Conservation (phyloP, 225 moss, liverwort and hornwort species). For the Thuidium tamariscinum region DNA sequence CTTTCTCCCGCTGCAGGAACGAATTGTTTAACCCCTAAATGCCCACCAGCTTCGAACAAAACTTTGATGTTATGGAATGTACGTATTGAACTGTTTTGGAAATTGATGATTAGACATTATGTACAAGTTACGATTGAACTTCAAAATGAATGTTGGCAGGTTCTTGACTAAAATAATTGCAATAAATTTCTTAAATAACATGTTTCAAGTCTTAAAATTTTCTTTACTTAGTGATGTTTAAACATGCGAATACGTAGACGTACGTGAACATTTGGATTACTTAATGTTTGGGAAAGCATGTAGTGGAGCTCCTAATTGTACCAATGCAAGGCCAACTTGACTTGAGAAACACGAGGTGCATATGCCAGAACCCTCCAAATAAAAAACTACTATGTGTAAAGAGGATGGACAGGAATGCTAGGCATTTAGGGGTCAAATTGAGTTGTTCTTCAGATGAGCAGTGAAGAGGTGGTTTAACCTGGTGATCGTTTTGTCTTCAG, state of each 20-base stretch:
- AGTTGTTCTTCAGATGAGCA: neutral
- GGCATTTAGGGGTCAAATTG: neutral
- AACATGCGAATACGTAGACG: neutral
- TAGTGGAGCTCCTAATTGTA: neutral
- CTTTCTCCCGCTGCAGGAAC: neutral
- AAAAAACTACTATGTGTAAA: neutral
- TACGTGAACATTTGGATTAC: neutral
- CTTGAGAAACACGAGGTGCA: neutral
- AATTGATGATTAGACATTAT: neutral
- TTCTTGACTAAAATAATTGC: neutral
- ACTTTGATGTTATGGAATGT: neutral
- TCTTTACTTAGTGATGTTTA: neutral
- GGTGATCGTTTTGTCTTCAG: slow-evolving; percentile 12
- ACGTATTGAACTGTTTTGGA: neutral
- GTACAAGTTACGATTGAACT: neutral
- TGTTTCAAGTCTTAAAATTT: neutral
- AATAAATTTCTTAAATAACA: neutral
- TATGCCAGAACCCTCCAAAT: neutral
- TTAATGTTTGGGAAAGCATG: neutral
- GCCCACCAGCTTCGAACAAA: neutral
- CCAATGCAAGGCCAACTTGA: neutral
- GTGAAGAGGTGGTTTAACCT: neutral
- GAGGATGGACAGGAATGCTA: neutral
- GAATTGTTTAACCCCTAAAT: neutral
- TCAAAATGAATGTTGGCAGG: neutral